Evolutionary conservation across 306 rosid species (phyloP), one percentile per base, ranked within the genome.

Genomic region (Sicyos edulis): DNA sequence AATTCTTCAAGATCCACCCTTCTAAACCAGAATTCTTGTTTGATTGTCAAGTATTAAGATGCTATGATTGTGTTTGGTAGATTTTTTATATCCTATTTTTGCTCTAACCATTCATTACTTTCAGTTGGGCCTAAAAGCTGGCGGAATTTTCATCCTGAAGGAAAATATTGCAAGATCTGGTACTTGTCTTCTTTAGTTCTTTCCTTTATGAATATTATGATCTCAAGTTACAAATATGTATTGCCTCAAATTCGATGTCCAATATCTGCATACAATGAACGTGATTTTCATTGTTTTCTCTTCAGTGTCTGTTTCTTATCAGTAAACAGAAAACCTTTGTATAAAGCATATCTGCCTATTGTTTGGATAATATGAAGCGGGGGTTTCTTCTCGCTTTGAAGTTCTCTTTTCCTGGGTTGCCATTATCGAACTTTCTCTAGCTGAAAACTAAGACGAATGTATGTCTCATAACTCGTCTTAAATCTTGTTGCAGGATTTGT

Each of bases 111-210:
- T 63, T 54, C 70, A 26, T 78, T 76, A 60, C 73, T 83, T 76
- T 44, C 72, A 93, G 98, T 90, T 52, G 78, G 97, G 98, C 74
- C 88, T 93, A 76, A 93, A 86, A 81, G 84, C 96, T 56, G 95
- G 96, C 63, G 98, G 97, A 70, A 24, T 90, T 68, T 90, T 93
- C 78, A 72, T 90, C 57, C 70, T 93, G 76, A 93, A 93, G 91
- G 98, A 93, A 91, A 93, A 93, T 75, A 74, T 85, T 72, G 93
- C 97, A 72, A 87, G 86, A 90, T 77, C 83, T 76, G 97, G 98
- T 88, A 90, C 55, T 42, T 32, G 49, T 75, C 17, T 60, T 78
- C 69, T 72, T 61, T 50, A 57, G 29, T 65, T 53, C 64, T 63
- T 12, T 54, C 40, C 4, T 78, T 29, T 53, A 54, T 17, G 14